Percentiles rank a stretch among this genome's conserved stretches.
Conservation (phyloP, 2,329 filamentous ascomycete species). For the Diaporthe citrichinensis region DNA sequence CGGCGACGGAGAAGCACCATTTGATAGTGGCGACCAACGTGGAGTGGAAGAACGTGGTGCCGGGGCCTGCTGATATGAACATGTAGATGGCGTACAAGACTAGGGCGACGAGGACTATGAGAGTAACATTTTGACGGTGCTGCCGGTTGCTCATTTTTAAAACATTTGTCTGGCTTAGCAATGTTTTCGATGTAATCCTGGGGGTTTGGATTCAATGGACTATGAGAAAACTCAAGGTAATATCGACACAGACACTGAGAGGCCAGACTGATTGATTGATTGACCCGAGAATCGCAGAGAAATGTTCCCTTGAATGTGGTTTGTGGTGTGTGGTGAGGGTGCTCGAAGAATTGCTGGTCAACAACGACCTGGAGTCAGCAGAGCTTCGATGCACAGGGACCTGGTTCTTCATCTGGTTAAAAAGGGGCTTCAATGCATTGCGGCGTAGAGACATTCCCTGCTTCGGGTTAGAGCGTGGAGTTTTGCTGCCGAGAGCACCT, state of each 20-base stretch:
- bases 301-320: no score
- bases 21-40: neutral
- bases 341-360: neutral
- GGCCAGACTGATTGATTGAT: neutral
- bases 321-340: neutral
- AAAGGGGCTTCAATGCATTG: neutral
- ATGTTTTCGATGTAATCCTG: neutral
- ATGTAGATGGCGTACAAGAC: neutral
- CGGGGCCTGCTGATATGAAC: neutral
- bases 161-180: neutral
- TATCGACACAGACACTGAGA: neutral
- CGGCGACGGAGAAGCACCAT: neutral
- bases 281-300: fast-evolving
- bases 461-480: neutral
- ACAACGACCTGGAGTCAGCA: neutral
- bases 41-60: neutral
- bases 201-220: neutral
- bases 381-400: neutral
- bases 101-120: neutral
- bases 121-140: neutral
- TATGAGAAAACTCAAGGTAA: neutral
- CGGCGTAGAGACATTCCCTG: no score
- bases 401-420: no score
- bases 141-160: neutral
- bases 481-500: neutral